phyloP scores from a whole-genome alignment of 2,329 filamentous ascomycete species.

The Aspergillus sp. region DNA sequence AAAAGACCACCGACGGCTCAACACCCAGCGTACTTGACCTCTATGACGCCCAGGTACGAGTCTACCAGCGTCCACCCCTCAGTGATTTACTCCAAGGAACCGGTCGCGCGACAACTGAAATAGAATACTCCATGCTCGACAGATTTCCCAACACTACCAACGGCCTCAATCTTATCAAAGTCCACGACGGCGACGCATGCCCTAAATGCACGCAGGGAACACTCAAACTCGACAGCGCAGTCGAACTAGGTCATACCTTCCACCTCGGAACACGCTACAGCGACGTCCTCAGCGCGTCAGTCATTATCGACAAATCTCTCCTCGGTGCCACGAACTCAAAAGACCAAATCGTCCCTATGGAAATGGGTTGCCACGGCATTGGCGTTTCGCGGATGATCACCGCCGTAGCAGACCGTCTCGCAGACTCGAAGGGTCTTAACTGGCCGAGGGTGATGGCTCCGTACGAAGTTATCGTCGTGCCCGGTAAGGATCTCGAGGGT shows the following conservation, averaged over 20 bases:
- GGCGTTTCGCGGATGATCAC: constrained; percentile 86
- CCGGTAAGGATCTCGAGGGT: constrained; percentile 39
- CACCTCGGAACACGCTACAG: constrained; percentile 87
- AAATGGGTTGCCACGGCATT: constrained; percentile 97
- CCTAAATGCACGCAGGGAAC: constrained; percentile 59
- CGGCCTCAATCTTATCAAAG: constrained; percentile 58
- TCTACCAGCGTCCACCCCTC: constrained; percentile 34
- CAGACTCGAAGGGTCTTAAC: constrained; percentile 67
- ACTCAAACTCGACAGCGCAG: constrained; percentile 62
- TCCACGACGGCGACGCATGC: constrained; percentile 64
- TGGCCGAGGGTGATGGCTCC: constrained; percentile 87
- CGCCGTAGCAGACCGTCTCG: constrained; percentile 69
- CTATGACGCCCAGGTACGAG: constrained; percentile 35
- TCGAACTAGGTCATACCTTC: constrained; percentile 94
- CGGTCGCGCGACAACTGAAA: constrained; percentile 20
- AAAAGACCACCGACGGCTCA: background rate
- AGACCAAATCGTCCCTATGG: constrained; percentile 50
- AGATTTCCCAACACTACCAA: constrained; percentile 34
- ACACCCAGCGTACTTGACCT: constrained; percentile 30
- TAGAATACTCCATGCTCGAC: constrained; percentile 30
- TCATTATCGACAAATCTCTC: constrained; percentile 41
- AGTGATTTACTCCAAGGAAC: constrained; percentile 27
- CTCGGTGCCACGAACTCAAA: constrained; percentile 18
- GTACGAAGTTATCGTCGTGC: constrained; percentile 68
- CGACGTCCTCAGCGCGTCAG: constrained; percentile 59